A percentile compares a stretch with the other conserved stretches of the same genome.
Evolutionary conservation across 2,329 filamentous ascomycete species (phyloP).

Genomic region (Salinomyces thailandicus): DNA sequence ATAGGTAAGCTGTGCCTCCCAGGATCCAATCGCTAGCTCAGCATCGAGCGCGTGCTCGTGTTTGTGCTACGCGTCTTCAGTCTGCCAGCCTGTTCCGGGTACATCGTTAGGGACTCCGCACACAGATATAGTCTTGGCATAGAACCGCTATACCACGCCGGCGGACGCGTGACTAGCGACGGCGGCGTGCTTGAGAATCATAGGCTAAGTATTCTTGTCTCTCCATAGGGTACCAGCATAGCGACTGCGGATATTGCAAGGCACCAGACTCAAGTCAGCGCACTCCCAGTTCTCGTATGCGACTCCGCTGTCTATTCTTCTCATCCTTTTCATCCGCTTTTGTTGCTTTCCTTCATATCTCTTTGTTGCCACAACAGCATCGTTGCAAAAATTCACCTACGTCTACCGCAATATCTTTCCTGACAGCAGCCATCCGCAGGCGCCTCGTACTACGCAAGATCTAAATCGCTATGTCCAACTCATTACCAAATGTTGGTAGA

Average conservation of each 20-base stretch:
- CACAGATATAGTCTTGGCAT: too few species aligned
- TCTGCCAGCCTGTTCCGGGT: too few species aligned
- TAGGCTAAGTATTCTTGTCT: slow-evolving; percentile 15
- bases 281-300: slow-evolving; percentile 39
- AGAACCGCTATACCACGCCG: too few species aligned
- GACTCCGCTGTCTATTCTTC: slow-evolving; percentile 10
- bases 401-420: not conserved
- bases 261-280: slow-evolving; percentile 35
- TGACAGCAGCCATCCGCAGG: slow-evolving; percentile 38
- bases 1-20: slow-evolving; percentile 24
- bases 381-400: too few species aligned
- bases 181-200: not conserved
- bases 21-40: not conserved
- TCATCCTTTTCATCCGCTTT: not conserved
- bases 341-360: slow-evolving; percentile 1
- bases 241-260: slow-evolving; percentile 44
- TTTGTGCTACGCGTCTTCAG: too few species aligned
- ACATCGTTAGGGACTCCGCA: too few species aligned
- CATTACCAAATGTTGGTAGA: slow-evolving; percentile 65
- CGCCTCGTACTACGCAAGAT: slow-evolving; percentile 60
- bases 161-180: too few species aligned
- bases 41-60: not conserved
- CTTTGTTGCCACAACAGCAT: too few species aligned
- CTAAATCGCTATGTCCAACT: slow-evolving; percentile 49
- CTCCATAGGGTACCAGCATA: slow-evolving; percentile 36